Conservation (phyloP, 2,329 filamentous ascomycete species). For the Diaporthe sp. region DNA sequence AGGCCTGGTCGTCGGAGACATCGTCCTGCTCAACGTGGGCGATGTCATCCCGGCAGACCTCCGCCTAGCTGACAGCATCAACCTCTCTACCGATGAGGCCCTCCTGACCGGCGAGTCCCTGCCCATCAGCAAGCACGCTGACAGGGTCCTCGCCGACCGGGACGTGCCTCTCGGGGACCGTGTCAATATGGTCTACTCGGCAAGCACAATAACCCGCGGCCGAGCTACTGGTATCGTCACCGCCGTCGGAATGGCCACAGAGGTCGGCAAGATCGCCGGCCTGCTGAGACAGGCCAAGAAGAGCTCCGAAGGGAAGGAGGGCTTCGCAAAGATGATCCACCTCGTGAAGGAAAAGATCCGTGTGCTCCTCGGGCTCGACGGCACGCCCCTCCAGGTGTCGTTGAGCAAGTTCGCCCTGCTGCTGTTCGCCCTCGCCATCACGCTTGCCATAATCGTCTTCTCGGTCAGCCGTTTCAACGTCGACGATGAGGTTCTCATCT, state of each 20-base stretch:
- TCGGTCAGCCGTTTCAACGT: constrained; percentile 54
- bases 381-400: constrained; percentile 76
- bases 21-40: constrained; percentile 72
- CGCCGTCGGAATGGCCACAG: constrained; percentile 73
- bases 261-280: constrained; percentile 69
- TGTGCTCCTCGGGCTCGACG: constrained; percentile 63
- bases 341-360: constrained; percentile 46
- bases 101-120: constrained; percentile 81
- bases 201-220: constrained; percentile 78
- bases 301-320: constrained; percentile 51
- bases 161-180: constrained; percentile 76
- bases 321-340: constrained; percentile 41
- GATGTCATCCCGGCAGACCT: constrained; percentile 80
- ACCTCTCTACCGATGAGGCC: constrained; percentile 82
- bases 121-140: constrained; percentile 75
- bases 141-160: constrained; percentile 63
- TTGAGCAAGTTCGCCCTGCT: constrained; percentile 76
- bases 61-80: constrained; percentile 74
- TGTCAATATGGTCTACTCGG: constrained; percentile 78
- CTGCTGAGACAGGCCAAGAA: constrained; percentile 64
- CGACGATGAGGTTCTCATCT: constrained; percentile 61
- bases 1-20: constrained; percentile 73
- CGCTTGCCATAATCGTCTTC: constrained; percentile 57
- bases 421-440: constrained; percentile 69
- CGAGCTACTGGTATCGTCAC: constrained; percentile 77